Conservation (phyloP, 2,329 filamentous ascomycete genomes). For the Periconia sp. region DNA sequence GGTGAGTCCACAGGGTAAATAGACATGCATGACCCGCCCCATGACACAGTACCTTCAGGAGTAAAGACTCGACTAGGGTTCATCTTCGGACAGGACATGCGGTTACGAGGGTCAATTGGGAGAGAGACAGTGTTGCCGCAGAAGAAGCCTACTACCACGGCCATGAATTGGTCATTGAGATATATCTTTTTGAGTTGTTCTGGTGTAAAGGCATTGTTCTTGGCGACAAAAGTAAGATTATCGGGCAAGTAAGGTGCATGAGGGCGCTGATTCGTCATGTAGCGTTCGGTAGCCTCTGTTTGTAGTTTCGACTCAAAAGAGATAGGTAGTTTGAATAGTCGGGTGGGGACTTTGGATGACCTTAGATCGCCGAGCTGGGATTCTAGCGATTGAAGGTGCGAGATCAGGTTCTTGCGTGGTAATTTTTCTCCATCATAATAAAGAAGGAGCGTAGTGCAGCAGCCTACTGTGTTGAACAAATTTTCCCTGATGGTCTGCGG, state of each 20-base stretch:
- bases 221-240: conserved; percentile 64
- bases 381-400: conserved; percentile 48
- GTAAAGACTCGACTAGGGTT: conserved; percentile 64
- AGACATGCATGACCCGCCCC: conserved; percentile 62
- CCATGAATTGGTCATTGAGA: conserved; percentile 58
- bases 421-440: conserved; percentile 50
- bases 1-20: conserved; percentile 64
- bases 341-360: conserved; percentile 49
- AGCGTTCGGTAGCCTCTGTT: conserved; percentile 62
- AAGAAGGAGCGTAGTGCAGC: conserved; percentile 53
- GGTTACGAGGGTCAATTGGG: conserved; percentile 60
- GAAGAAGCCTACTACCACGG: conserved; percentile 63
- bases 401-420: conserved; percentile 42
- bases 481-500: conserved; percentile 46
- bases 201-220: conserved; percentile 60
- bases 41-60: conserved; percentile 61
- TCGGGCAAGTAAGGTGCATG: conserved; percentile 68
- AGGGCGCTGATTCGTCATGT: conserved; percentile 66
- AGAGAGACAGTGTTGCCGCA: conserved; percentile 59
- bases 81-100: conserved; percentile 62
- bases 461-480: conserved; percentile 60
- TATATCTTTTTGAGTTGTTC: conserved; percentile 59
- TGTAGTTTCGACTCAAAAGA: conserved; percentile 52
- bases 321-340: conserved; percentile 51
- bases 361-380: conserved; percentile 50